A percentile compares a stretch with the other conserved stretches of the same genome.
These are phyloP conservation scores for Trametes maxima DNA, from an alignment of 768 basidiomycete species.

Conservation along the genomic window DNA sequence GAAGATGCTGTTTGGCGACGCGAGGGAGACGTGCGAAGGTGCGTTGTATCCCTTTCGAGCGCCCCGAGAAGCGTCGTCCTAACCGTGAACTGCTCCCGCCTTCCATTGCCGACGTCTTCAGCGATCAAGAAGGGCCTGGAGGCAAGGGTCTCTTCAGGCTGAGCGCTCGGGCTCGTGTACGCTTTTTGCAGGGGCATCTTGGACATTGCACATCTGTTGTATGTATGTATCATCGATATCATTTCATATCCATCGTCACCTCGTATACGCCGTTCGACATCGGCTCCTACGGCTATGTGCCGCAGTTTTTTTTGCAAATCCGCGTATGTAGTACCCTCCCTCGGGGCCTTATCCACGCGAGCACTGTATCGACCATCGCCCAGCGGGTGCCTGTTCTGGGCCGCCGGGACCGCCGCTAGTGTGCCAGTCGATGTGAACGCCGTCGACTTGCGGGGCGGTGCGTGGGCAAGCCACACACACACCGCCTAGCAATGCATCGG, in stretches of 20 bases:
- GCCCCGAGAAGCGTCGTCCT: neutral
- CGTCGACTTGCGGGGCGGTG: no score
- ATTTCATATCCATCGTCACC: neutral
- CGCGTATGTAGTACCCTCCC: no score
- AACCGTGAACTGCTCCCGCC: neutral
- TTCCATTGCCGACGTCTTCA: slow-evolving; percentile 7
- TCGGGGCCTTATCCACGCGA: no score
- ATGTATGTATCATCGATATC: slow-evolving; percentile 18
- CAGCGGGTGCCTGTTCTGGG: no score
- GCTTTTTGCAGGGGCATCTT: neutral
- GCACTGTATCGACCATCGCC: no score
- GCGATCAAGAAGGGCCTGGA: slow-evolving; percentile 41
- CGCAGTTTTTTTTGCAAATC: no score
- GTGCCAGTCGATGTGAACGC: no score
- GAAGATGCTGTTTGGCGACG: slow-evolving; percentile 92
- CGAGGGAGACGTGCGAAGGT: slow-evolving; percentile 90
- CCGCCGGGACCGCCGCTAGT: no score
- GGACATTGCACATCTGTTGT: slow-evolving; percentile 12
- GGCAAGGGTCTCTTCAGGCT: slow-evolving; percentile 16
- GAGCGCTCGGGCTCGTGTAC: neutral
- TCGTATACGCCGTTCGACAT: neutral
- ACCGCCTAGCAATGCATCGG: no score
- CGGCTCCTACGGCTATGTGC: neutral
- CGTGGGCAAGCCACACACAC: no score
- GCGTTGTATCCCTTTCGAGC: neutral